Percentiles rank a stretch among this genome's conserved stretches.
Conservation (phyloP, 2,329 filamentous ascomycete species). For the Aspergillus piperis region DNA sequence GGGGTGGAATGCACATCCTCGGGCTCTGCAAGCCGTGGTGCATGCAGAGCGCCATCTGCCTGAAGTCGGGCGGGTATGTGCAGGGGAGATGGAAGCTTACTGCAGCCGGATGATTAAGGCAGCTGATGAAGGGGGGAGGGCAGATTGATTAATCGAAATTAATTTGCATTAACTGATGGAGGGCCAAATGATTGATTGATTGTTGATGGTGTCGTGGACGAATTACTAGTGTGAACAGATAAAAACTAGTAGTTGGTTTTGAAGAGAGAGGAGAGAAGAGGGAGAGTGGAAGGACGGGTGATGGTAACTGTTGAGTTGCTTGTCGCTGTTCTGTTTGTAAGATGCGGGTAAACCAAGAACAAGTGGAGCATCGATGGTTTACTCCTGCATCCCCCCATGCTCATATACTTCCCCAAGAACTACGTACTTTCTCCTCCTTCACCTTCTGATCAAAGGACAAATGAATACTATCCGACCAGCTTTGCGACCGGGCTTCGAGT, state of each 20-base stretch:
- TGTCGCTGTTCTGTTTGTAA: background rate
- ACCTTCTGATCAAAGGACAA: background rate
- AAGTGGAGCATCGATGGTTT: constrained; percentile 5
- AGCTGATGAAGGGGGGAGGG: background rate
- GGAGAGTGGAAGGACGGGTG: background rate
- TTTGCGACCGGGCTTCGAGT: background rate
- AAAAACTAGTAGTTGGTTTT: background rate
- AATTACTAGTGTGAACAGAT: background rate
- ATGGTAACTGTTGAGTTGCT: background rate
- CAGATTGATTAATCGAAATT: background rate
- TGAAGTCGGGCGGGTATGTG: constrained; percentile 8
- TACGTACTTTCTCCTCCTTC: background rate
- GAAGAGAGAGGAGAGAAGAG: background rate
- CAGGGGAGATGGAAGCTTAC: background rate
- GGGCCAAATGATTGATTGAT: background rate
- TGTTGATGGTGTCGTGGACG: background rate
- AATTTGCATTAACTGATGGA: background rate
- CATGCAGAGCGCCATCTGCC: background rate
- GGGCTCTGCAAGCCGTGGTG: constrained; percentile 1
- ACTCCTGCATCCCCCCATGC: background rate
- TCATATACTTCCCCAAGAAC: background rate
- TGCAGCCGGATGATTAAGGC: constrained; percentile 3
- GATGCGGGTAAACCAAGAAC: background rate
- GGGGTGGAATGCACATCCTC: constrained; percentile 21
- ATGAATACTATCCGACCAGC: background rate